Conservation (phyloP, 78 protist genomes). For the Tieghemostelium lacteum region DNA sequence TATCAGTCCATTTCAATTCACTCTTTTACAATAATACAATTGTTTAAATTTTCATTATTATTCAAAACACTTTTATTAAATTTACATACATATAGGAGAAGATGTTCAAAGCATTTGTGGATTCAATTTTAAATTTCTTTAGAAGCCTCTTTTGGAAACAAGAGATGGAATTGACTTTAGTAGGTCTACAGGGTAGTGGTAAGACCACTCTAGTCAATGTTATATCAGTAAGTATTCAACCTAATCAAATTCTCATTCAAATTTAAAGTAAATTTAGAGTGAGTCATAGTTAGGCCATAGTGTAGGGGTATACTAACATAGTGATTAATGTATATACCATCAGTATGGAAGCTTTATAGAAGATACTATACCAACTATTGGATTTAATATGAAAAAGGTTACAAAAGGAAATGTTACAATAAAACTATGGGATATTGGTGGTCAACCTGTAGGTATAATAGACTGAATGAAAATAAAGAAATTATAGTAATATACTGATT, state of each 20-base stretch:
- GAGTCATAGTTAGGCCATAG: no score
- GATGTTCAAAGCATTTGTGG: constrained; percentile 58
- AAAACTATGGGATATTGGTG: constrained; percentile 98
- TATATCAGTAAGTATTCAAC: constrained; percentile 87
- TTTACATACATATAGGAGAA: no score
- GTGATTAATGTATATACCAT: not conserved
- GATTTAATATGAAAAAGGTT: constrained; percentile 96
- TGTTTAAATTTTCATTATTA: no score
- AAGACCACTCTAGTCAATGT: constrained; percentile 97
- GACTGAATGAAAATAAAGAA: no score
- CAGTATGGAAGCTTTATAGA: constrained; percentile 84
- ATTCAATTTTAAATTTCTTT: constrained; percentile 86
- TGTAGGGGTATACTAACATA: no score
- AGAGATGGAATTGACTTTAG: constrained; percentile 98
- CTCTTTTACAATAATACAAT: no score
- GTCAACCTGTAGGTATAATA: constrained; percentile 98
- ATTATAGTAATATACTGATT: no score
- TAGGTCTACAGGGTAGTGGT: constrained; percentile 97
- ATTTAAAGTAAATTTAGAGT: no score
- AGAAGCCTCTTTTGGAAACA: constrained; percentile 91
- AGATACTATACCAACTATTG: constrained; percentile 98
- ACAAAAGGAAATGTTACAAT: constrained; percentile 95
- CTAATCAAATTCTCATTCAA: no score
- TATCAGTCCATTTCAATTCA: no score
- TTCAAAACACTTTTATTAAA: no score